Base-by-base conservation (phyloP, 2,329 filamentous ascomycete genomes). In the Verticillium longisporum region DNA sequence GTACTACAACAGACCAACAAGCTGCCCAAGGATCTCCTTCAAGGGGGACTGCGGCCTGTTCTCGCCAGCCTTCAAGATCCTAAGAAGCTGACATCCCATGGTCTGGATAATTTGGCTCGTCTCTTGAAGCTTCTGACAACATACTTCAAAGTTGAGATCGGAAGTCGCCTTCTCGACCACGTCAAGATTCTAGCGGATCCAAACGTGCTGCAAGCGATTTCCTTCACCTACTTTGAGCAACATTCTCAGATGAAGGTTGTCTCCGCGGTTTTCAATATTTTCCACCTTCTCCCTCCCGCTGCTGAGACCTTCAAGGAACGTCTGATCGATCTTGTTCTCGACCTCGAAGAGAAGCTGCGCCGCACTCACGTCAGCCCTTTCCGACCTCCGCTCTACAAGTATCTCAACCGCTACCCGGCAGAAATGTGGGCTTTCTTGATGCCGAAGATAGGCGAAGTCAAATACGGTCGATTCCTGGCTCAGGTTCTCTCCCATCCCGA, bases 101-200 rank as follows among this genome's bases (percentile, higher is more conserved):
- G 93, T 2, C 80, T 99, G 4, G 93, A 98, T 71, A 96, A 96
- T 32, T 79, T 99, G 36, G 93, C 93, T 18, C 87, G 94, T 45
- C 81, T 99, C 1, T 77, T 99, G 63, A 94, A 95, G 65, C 81
- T 99, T 1, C 80, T 99, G 18, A 99, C 94, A 0, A 98, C 95
- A 62, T 99, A 99, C 73, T 99, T 99, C 77, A 99, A 99, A 75
- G 93, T 98, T 1, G 95, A 99, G 72, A 99, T 99, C 60, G 96
- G 95, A 6, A 86, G 91, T 26, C 86, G 95, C 31, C 78, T 99
- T n/a, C 81, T 99, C 10, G 94, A 98, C 65, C 95, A 99, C 69
- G 89, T 97, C 75, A 94, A 94, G 71, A 85, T 88, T 11, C 92
- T 99, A 65, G 93, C 94, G 1, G 92, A 97, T 62, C 84, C 90